These are phyloP conservation scores for Cryoendolithus antarcticus DNA, from an alignment of 2,329 filamentous ascomycete species.

Conservation along the genomic window DNA sequence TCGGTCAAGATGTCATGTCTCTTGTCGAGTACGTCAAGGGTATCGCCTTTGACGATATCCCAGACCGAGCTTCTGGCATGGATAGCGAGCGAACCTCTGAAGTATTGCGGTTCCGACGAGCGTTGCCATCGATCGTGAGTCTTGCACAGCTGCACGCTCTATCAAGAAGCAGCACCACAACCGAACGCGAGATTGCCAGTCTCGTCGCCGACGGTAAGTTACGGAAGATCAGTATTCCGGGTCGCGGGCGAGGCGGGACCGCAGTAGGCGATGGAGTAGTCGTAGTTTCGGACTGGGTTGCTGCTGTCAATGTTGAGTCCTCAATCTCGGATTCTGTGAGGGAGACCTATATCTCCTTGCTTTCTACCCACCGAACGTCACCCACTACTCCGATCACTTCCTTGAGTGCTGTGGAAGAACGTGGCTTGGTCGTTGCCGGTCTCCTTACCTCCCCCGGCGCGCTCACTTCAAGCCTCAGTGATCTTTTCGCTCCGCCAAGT, in stretches of 20 bases:
- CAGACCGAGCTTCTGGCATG: constrained; percentile 47
- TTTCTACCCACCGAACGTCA: constrained; percentile 40
- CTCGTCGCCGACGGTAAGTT: constrained; percentile 46
- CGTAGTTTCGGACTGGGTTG: constrained; percentile 43
- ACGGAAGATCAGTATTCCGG: constrained; percentile 51
- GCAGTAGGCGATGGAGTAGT: constrained; percentile 55
- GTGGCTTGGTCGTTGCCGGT: constrained; percentile 51
- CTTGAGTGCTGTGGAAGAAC: constrained; percentile 38
- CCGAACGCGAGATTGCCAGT: constrained; percentile 55
- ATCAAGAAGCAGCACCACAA: constrained; percentile 48
- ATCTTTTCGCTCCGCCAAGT: constrained; percentile 31
- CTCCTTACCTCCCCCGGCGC: constrained; percentile 47
- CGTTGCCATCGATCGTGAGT: constrained; percentile 52
- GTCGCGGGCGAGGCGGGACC: constrained; percentile 43
- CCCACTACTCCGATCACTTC: constrained; percentile 27
- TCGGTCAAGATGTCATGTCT: constrained; percentile 42
- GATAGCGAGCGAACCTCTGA: constrained; percentile 50
- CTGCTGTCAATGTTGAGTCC: constrained; percentile 10
- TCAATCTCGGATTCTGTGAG: constrained; percentile 27
- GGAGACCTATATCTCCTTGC: constrained; percentile 39
- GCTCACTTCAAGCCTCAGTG: constrained; percentile 25
- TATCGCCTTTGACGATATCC: constrained; percentile 53
- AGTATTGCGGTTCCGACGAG: constrained; percentile 47
- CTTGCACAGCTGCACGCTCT: constrained; percentile 55
- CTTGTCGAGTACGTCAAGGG: constrained; percentile 47